Base-by-base conservation (phyloP, 1,284 basidiomycete species). In the Heterobasidion parviporum region DNA sequence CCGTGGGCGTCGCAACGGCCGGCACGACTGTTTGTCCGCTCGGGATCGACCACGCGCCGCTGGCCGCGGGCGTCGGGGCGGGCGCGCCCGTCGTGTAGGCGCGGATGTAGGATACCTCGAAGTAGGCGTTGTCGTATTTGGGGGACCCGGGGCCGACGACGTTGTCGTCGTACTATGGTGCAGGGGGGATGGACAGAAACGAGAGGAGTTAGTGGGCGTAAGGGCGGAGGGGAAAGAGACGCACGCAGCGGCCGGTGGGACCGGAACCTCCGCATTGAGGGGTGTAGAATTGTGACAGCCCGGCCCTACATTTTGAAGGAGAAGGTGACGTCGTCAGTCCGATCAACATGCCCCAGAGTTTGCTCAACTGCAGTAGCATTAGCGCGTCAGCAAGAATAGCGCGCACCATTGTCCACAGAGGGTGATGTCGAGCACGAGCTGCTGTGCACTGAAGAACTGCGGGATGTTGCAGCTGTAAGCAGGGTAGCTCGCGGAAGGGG, bases 381-480 rank as follows among this genome's bases (percentile, higher is more conserved):
- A 5, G 3, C 26, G 26, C 26, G 38, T 12, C 10, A 41, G 1
- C 3, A 10, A 41, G 33, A 33, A 18, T 54, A 35, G 53, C n/a
- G 54, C 73, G 45, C 53, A 77, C 77, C 79, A 83, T 58, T 70
- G 70, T 26, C 82, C 74, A 62, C 84, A 87, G 9, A 86, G 72
- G 16, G 76, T 77, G 55, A 82, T 83, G 57, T 83, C 76, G 55
- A 85, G 60, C 6, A 83, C 74, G 10, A 84, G 65, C 48, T 78
- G 74, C 62, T 83, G 80, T 3, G 77, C 62, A 6, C 68, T 69
- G 64, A 85, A 86, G 64, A 68, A 79, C 41, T 73, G 61, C 8
- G 74, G 67, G 50, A 79, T 70, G 59, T 78, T 74, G 62, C 79
- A 81, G 1, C 70, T 63, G 1, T 68, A 61, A 12, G 72, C 69